Percentiles rank a stretch among this genome's conserved stretches.
phyloP scores from a whole-genome alignment of 2,329 filamentous ascomycete genomes.

The Ciborinia camelliae region DNA sequence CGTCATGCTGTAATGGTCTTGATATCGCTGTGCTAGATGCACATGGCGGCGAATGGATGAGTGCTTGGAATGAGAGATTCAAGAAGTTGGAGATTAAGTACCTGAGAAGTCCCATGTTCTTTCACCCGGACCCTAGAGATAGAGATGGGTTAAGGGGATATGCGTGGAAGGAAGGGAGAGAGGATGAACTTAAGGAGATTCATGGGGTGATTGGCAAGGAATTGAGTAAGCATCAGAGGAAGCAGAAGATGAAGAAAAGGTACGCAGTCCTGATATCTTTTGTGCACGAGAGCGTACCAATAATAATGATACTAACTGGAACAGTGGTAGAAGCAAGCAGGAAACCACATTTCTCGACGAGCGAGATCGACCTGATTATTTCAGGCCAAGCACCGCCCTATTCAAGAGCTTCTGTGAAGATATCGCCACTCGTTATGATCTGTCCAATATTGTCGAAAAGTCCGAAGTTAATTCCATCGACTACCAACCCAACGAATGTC shows the following conservation, averaged over 20 bases:
- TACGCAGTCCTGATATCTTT: slow-evolving; percentile 37
- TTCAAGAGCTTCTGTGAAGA: slow-evolving; percentile 61
- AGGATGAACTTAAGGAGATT: slow-evolving; percentile 66
- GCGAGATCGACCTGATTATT: slow-evolving; percentile 67
- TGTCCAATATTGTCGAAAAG: slow-evolving; percentile 57
- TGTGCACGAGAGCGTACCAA: background rate
- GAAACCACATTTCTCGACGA: slow-evolving; percentile 50
- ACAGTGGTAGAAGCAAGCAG: slow-evolving; percentile 38
- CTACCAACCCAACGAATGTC: slow-evolving; percentile 20
- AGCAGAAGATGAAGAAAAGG: slow-evolving; percentile 50
- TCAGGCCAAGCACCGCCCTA: slow-evolving; percentile 58
- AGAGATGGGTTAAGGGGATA: slow-evolving; percentile 70
- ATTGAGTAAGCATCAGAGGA: slow-evolving; percentile 75
- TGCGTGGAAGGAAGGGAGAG: slow-evolving; percentile 56
- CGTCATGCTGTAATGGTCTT: slow-evolving; percentile 22
- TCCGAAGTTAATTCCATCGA: slow-evolving; percentile 40
- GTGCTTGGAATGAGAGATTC: slow-evolving; percentile 68
- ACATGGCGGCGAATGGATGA: slow-evolving; percentile 62
- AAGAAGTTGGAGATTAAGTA: slow-evolving; percentile 65
- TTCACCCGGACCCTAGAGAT: slow-evolving; percentile 74
- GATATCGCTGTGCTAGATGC: slow-evolving; percentile 64
- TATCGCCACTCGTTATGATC: slow-evolving; percentile 55
- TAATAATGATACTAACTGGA: slow-evolving; percentile 1
- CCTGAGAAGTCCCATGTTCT: slow-evolving; percentile 77
- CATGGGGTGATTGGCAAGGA: slow-evolving; percentile 74